Evolutionary conservation across 495 filamentous ascomycete species (phyloP).

Genomic region (Penicillium canescens): DNA sequence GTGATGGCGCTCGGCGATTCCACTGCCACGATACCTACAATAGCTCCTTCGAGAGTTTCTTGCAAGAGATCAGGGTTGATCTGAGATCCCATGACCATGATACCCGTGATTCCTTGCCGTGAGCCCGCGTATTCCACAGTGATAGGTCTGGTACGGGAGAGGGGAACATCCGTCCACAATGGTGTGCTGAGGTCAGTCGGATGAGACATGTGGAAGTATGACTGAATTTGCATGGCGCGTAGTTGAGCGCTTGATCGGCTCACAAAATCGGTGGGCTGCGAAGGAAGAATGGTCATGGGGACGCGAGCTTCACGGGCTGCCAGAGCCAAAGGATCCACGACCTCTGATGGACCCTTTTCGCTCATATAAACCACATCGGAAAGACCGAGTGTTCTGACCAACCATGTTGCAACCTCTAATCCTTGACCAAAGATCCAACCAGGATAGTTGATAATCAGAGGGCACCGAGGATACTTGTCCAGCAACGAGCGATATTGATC

Average conservation of each 20-base stretch:
- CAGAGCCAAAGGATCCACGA: conserved; percentile 53
- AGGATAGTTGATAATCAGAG: conserved; percentile 78
- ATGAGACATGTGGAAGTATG: conserved; percentile 67
- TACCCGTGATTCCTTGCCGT: conserved; percentile 48
- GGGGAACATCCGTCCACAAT: conserved; percentile 49
- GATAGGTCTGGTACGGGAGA: conserved; percentile 51
- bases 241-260: conserved; percentile 68
- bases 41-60: conserved; percentile 55
- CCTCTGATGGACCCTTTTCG: conserved; percentile 64
- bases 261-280: conserved; percentile 61
- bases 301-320: conserved; percentile 35
- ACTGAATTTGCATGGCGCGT: conserved; percentile 76
- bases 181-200: conserved; percentile 32
- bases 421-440: conserved; percentile 82
- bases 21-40: conserved; percentile 58
- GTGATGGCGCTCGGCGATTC: conserved; percentile 44
- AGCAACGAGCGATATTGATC: conserved; percentile 57
- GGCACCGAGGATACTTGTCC: conserved; percentile 42
- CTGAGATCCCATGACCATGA: conserved; percentile 54
- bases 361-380: conserved; percentile 76
- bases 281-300: conserved; percentile 45
- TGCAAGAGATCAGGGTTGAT: conserved; percentile 46
- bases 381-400: conserved; percentile 51
- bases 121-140: conserved; percentile 56
- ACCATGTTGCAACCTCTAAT: conserved; percentile 64